These are phyloP conservation scores for Omphalotus guepiniiformis DNA, from an alignment of 768 basidiomycete genomes.

Conservation along the genomic window DNA sequence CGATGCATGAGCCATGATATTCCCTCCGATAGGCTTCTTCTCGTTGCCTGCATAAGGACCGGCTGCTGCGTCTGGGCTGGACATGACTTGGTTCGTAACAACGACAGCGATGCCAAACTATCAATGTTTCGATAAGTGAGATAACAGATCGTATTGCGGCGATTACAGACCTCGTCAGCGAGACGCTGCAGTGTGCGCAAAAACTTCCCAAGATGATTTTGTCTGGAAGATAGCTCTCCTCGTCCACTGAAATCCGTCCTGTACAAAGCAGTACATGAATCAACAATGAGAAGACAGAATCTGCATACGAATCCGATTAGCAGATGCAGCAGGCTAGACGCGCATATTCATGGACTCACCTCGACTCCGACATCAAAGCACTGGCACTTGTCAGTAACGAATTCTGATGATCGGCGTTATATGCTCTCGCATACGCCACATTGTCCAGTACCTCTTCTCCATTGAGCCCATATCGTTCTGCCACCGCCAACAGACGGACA, in stretches of 20 bases:
- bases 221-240: conserved; percentile 91
- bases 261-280: conserved; percentile 94
- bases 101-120: conserved; percentile 98
- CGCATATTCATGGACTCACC: conserved; percentile 47
- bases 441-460: conserved; percentile 98
- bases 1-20: conserved; percentile 98
- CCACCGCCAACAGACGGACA: conserved; percentile 88
- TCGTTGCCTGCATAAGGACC: conserved; percentile 86
- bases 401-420: conserved; percentile 97
- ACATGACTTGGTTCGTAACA: conserved; percentile 98
- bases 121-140: conserved; percentile 6
- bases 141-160: not conserved
- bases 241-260: conserved; percentile 94
- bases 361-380: conserved; percentile 98
- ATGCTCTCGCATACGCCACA: conserved; percentile 96
- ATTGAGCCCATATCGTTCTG: conserved; percentile 93
- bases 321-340: not conserved
- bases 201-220: conserved; percentile 95
- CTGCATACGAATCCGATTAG: conserved; percentile 36
- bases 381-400: conserved; percentile 86
- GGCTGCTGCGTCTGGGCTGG: conserved; percentile 92
- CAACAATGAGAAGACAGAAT: conserved; percentile 94
- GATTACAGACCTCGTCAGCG: conserved; percentile 92
- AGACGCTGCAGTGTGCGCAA: conserved; percentile 87
- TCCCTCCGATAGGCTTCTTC: conserved; percentile 98